phyloP scores from a whole-genome alignment of 441 rosid species.

The Populus trichocarpa region DNA sequence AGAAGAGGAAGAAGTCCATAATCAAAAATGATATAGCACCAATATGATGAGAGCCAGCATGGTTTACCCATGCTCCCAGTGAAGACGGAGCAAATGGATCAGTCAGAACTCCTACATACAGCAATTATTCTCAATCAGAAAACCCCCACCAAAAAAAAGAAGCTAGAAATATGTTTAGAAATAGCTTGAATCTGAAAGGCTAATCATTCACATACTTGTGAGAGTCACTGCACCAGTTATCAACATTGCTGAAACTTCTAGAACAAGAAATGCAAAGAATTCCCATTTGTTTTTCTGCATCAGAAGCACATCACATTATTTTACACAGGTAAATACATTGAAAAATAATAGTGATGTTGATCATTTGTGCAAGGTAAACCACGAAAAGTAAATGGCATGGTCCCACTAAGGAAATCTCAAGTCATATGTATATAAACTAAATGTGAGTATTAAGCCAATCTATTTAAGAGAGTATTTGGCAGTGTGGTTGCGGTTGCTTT shows the following conservation, averaged over 20 bases:
- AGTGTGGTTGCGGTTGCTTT: too few species aligned
- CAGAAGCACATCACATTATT: conserved; percentile 13
- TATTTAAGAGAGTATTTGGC: too few species aligned
- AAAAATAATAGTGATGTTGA: neutral
- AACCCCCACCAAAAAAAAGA: neutral
- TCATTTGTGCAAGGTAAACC: neutral
- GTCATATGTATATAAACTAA: neutral
- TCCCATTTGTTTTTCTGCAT: conserved; percentile 97
- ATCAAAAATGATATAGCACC: conserved; percentile 78
- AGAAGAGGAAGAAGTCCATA: conserved; percentile 74
- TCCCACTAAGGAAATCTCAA: neutral
- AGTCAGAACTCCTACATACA: conserved; percentile 64
- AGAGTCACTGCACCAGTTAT: conserved; percentile 81
- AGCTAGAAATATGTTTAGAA: conserved; percentile 8
- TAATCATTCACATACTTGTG: conserved; percentile 55
- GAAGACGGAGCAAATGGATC: conserved; percentile 84
- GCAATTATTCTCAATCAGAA: conserved; percentile 6
- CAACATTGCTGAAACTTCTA: conserved; percentile 86
- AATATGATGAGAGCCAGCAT: conserved; percentile 53
- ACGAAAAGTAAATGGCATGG: neutral
- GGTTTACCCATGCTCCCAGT: conserved; percentile 70
- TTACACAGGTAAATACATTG: neutral
- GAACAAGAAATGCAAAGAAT: conserved; percentile 77
- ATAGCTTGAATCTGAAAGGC: conserved; percentile 14
- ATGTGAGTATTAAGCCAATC: neutral